Evolutionary conservation across 2,329 filamentous ascomycete genomes (phyloP).

Genomic region (Clonostachys sp.): DNA sequence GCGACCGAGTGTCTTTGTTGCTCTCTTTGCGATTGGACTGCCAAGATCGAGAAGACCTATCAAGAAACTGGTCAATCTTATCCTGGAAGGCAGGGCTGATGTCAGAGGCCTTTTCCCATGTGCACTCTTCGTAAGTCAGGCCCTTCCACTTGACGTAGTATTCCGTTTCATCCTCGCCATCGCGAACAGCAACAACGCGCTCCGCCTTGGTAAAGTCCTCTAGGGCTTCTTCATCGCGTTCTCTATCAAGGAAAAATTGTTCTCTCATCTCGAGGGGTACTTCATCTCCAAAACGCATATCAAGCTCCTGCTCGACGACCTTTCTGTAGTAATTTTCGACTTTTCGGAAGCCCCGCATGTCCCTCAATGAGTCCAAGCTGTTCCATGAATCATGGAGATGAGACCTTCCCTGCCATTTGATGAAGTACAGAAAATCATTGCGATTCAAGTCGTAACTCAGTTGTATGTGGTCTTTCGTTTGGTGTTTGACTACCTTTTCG

Average conservation of each 20-base stretch:
- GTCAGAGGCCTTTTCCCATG: constrained; percentile 79
- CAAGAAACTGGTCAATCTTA: constrained; percentile 87
- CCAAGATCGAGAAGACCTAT: constrained; percentile 77
- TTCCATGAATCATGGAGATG: constrained; percentile 98
- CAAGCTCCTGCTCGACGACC: constrained; percentile 73
- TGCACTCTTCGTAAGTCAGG: constrained; percentile 87
- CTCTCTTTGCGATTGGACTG: constrained; percentile 74
- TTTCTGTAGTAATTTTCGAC: constrained; percentile 95
- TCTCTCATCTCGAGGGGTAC: constrained; percentile 82
- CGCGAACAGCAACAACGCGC: constrained; percentile 79
- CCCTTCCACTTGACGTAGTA: constrained; percentile 98
- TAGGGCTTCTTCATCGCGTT: constrained; percentile 82
- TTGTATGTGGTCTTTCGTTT: constrained; percentile 64
- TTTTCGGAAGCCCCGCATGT: constrained; percentile 80
- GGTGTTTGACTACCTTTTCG: constrained; percentile 86
- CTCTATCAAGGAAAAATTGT: constrained; percentile 92
- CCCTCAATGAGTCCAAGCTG: constrained; percentile 65
- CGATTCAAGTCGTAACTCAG: constrained; percentile 51
- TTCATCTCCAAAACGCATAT: constrained; percentile 70
- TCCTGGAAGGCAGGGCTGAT: constrained; percentile 76
- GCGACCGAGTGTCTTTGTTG: constrained; percentile 68
- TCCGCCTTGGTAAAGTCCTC: constrained; percentile 91
- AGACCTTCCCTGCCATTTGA: constrained; percentile 97
- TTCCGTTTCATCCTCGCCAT: constrained; percentile 75
- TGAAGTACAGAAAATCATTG: constrained; percentile 83